phyloP scores from a whole-genome alignment of 495 filamentous ascomycete species.

The Penicillium angulare region DNA sequence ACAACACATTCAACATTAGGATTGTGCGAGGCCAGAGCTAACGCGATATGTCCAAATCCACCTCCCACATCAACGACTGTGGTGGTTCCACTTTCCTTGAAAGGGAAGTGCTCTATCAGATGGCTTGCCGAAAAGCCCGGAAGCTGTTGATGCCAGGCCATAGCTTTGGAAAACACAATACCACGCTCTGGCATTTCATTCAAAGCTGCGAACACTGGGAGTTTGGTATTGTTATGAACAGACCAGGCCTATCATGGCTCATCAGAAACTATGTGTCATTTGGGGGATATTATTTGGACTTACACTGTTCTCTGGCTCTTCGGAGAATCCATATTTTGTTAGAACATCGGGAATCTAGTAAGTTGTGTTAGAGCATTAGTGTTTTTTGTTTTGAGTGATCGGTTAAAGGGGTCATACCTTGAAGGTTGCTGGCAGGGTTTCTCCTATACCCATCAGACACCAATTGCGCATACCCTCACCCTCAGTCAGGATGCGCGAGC shows the following conservation, averaged over 20 bases:
- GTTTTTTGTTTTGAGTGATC: not conserved
- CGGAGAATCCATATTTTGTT: not conserved
- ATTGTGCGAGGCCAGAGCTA: not conserved
- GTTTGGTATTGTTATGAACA: not conserved
- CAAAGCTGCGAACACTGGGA: not conserved
- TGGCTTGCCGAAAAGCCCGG: not conserved
- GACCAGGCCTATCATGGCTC: not conserved
- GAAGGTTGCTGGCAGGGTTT: not conserved
- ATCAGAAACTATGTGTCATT: not conserved
- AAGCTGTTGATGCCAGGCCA: not conserved
- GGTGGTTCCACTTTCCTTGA: not conserved
- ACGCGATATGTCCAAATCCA: not conserved
- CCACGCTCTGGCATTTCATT: not conserved
- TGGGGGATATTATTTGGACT: not conserved
- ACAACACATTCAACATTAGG: not conserved
- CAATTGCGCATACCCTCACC: not conserved
- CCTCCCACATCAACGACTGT: slow-evolving; percentile 1
- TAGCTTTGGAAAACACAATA: not conserved
- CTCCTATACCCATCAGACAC: not conserved
- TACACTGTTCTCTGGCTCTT: not conserved
- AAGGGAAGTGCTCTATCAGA: not conserved
- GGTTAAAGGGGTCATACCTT: not conserved
- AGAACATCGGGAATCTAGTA: not conserved
- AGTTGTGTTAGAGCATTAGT: not conserved
- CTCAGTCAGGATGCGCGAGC: not conserved